Percentiles rank a stretch among this genome's conserved stretches.
These are phyloP conservation scores for Aschersonia sp. DNA, from an alignment of 2,329 filamentous ascomycete species.

Conservation along the genomic window DNA sequence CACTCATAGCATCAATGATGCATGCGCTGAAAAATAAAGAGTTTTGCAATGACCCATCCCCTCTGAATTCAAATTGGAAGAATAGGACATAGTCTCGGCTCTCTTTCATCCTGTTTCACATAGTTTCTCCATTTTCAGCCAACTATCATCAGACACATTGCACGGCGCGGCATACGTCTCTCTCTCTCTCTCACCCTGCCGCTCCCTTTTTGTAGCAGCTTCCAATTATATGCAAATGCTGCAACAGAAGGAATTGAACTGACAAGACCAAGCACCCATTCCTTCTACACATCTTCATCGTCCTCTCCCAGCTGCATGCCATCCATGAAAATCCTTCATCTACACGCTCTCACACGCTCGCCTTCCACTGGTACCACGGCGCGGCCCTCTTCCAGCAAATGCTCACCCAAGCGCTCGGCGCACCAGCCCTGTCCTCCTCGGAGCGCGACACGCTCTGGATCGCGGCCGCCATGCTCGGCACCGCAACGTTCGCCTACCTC, in stretches of 20 bases:
- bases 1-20: too few relatives aligned
- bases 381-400: constrained; percentile 31
- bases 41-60: too few relatives aligned
- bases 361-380: constrained; percentile 32
- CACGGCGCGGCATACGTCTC: too few relatives aligned
- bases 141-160: too few relatives aligned
- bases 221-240: too few relatives aligned
- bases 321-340: constrained; percentile 12
- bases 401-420: constrained; percentile 16
- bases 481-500: constrained; percentile 28
- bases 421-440: constrained; percentile 12
- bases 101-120: too few relatives aligned
- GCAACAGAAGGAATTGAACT: background rate
- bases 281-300: constrained; percentile 38
- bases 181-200: too few relatives aligned
- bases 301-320: constrained; percentile 39
- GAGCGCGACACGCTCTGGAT: constrained; percentile 34
- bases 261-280: constrained; percentile 26
- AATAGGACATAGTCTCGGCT: too few relatives aligned
- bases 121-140: too few relatives aligned
- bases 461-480: constrained; percentile 29
- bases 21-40: too few relatives aligned
- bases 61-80: too few relatives aligned
- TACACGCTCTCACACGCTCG: constrained; percentile 12
- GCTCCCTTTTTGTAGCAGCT: too few relatives aligned